These are phyloP conservation scores for Fusarium tanahbumbuense DNA, from an alignment of 2,329 filamentous ascomycete species.

Conservation along the genomic window DNA sequence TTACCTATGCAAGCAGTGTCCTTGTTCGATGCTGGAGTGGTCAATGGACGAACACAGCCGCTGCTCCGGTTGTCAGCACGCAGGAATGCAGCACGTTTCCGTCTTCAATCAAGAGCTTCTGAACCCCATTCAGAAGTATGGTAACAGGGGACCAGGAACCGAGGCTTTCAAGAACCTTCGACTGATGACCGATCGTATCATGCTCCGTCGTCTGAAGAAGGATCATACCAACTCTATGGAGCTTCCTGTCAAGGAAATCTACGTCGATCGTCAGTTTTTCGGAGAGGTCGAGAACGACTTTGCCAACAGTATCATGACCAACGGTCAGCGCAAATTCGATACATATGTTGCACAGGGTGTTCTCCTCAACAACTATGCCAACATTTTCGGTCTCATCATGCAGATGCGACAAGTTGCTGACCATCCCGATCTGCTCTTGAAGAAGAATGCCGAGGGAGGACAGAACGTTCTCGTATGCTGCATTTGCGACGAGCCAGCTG, in stretches of 20 bases:
- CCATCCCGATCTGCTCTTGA: slow-evolving; percentile 92
- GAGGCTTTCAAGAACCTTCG: slow-evolving; percentile 84
- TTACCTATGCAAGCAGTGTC: slow-evolving; percentile 91
- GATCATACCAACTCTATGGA: slow-evolving; percentile 97
- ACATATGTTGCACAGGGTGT: slow-evolving; percentile 96
- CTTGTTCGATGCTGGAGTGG: slow-evolving; percentile 88
- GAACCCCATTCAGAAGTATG: slow-evolving; percentile 79
- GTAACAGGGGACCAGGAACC: slow-evolving; percentile 70
- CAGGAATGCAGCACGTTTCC: slow-evolving; percentile 58
- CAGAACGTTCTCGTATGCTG: slow-evolving; percentile 93
- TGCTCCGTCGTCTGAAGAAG: slow-evolving; percentile 94
- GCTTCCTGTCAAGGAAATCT: slow-evolving; percentile 91
- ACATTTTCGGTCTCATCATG: slow-evolving; percentile 99
- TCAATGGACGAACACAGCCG: slow-evolving; percentile 75
- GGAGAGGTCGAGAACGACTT: slow-evolving; percentile 97
- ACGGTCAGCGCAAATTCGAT: slow-evolving; percentile 87
- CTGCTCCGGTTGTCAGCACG: slow-evolving; percentile 72
- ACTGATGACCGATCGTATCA: slow-evolving; percentile 90
- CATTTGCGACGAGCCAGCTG: slow-evolving; percentile 95
- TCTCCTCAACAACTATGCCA: slow-evolving; percentile 96
- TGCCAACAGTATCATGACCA: slow-evolving; percentile 94
- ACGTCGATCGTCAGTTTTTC: slow-evolving; percentile 95
- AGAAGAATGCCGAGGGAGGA: slow-evolving; percentile 85
- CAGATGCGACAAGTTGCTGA: slow-evolving; percentile 99
- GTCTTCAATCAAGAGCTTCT: slow-evolving; percentile 96